Evolutionary conservation across 495 filamentous ascomycete species (phyloP).

Genomic region (Penicillium desertorum): DNA sequence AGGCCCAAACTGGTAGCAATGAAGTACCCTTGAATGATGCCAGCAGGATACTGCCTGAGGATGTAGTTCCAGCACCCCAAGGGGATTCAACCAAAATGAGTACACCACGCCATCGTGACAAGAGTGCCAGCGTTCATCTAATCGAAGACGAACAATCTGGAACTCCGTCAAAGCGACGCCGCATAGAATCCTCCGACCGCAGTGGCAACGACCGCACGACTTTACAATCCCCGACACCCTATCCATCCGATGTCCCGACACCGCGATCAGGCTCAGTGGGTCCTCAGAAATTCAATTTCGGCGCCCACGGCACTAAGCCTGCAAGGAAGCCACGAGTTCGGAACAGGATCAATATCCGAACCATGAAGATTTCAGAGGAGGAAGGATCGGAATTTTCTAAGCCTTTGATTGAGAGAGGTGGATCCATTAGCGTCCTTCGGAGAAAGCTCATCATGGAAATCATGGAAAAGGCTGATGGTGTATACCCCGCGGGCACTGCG

Average conservation of each 20-base stretch:
- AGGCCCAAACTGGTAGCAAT: background rate
- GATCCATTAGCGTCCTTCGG: conserved; percentile 49
- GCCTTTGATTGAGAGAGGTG: conserved; percentile 32
- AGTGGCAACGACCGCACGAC: background rate
- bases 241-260: background rate
- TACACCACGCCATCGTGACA: background rate
- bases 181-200: background rate
- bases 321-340: background rate
- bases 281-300: background rate
- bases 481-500: conserved; percentile 71
- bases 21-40: background rate
- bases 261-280: background rate
- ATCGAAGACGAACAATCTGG: background rate
- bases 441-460: conserved; percentile 69
- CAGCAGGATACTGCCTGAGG: background rate
- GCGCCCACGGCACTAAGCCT: background rate
- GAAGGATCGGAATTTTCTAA: background rate
- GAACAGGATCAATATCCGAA: background rate
- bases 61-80: too few species aligned
- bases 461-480: conserved; percentile 64
- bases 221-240: background rate
- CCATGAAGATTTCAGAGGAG: background rate
- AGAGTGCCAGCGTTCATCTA: conserved; percentile 5
- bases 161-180: conserved; percentile 14
- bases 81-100: background rate